Evolutionary conservation across 768 basidiomycete genomes (phyloP), one percentile per base, ranked within the genome.

Genomic region (Termitomyces sp.): DNA sequence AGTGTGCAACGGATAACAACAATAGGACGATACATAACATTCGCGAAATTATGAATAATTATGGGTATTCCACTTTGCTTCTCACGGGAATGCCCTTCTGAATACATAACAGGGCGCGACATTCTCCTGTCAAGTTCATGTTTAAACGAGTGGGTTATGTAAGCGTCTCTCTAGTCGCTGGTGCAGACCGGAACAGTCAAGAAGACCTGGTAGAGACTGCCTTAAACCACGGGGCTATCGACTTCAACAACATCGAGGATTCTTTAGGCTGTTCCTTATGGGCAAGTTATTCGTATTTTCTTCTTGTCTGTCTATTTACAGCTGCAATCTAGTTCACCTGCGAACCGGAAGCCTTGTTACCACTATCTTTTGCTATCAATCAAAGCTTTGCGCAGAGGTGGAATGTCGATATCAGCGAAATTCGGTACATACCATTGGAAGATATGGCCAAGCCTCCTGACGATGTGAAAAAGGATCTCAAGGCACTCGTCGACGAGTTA

Each of bases 71-170:
- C 41, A 28, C 59, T 47, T 56, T 28, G 30, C 25, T 35, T 28
- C 14, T 19, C 37, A 23, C 23, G n/a, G 30, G 23, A 34, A 27
- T 57, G 14, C 25, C 28, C 21, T 23, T 44, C 52, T 57, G 43
- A 34, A 44, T 57, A 12, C 35, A n/a, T 39, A 35, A 12, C 61
- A 88, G 86, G 42, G 84, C 82, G 35, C 84, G 80, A 37, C 70
- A 83, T 39, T 74, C 86, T 2, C 79, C 85, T 0, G 85, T 88
- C 25, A 80, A 78, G 59, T 88, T 81, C 65, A 80, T 87, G 76
- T 88, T 88, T 62, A 70, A 74, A 56, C 75, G 80, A 28, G 72
- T 75, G 64, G 86, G 85, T 17, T 73, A 73, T 53, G 75, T 88
- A 34, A 75, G 71, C 54, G 73, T 84, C 17, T 63, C 73, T 16